A percentile compares a stretch with the other conserved stretches of the same genome.
Evolutionary conservation across 306 rosid genomes (phyloP).

Genomic region (Inga leiocalycina): DNA sequence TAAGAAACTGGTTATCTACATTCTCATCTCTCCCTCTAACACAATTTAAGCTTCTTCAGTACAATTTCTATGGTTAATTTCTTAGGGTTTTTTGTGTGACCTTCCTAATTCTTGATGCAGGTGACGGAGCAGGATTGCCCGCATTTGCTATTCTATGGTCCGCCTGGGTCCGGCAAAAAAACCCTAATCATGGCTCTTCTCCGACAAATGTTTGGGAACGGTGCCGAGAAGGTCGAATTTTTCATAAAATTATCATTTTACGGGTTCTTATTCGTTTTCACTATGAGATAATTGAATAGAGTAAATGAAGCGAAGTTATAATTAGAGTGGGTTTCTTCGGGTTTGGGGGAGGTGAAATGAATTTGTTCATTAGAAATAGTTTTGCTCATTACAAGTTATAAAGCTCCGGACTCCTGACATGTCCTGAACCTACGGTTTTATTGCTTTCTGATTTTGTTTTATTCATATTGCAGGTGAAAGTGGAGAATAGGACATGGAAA

Average conservation of each 20-base stretch:
- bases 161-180: slow-evolving; percentile 97
- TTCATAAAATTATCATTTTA: not conserved
- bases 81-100: not conserved
- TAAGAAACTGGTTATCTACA: slow-evolving; percentile 68
- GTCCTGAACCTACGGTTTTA: not conserved
- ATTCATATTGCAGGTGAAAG: slow-evolving; percentile 77
- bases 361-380: not conserved
- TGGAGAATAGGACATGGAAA: slow-evolving; percentile 90
- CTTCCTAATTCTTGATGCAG: slow-evolving; percentile 33
- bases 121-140: slow-evolving; percentile 93
- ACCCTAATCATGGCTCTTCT: slow-evolving; percentile 92
- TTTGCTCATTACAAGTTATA: not conserved
- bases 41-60: not conserved
- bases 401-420: not conserved
- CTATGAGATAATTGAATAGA: not conserved
- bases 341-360: not conserved
- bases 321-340: not conserved
- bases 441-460: not conserved
- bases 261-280: not conserved
- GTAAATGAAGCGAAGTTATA: not conserved
- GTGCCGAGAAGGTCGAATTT: slow-evolving; percentile 76
- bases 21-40: not conserved
- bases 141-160: slow-evolving; percentile 93
- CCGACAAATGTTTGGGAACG: slow-evolving; percentile 88
- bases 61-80: not conserved